Base-by-base conservation (phyloP, 371 early-diverging fungal genomes). In the Saksenaea oblongispora region DNA sequence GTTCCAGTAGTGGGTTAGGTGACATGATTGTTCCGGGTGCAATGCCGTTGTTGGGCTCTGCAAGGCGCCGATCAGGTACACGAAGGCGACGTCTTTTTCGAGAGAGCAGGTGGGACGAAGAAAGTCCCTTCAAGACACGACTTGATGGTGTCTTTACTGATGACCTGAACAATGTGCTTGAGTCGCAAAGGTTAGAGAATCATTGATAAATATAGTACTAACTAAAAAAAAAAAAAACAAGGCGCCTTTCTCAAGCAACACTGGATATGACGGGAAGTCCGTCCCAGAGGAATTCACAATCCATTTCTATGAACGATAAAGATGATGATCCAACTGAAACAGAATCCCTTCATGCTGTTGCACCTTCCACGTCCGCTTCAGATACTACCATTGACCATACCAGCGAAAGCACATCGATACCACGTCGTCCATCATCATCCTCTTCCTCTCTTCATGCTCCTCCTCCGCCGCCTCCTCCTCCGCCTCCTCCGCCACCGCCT, bases 1-100 rank as follows among this genome's bases (percentile, higher is more conserved):
- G 78, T 8, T 76, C 76, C 4, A 74, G 77, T 37, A 77, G 69
- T 54, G 77, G 75, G 2, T 58, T 78, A 14, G 71, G 72, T 22
- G 79, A 78, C 10, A 78, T 81, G 65, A 68, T 75, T 4, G 56
- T 79, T 1, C 79, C 82, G 17, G 79, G 79, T 8, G 37, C 74
- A 0, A 69, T 73, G 68, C 75, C 82, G 8, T 59, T 79, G 13
- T 75, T 82, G 71, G 82, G 79, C 1, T 82, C 82, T n/a, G 72
- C 79, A 3, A 70, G 63, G 14, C 72, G 82, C 41, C 63, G 70
- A 2, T 66, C 65, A 2, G 74, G 72, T 56, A 70, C 70, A 26
- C 69, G 79, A 9, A 67, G 73, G 27, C 62, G 73, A 56, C 75
- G 71, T 26, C 44, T 64, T 28, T 42, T 56, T 18, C 54, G 54